These are phyloP conservation scores for Claviceps monticola DNA, from an alignment of 2,329 filamentous ascomycete species.

Conservation along the genomic window DNA sequence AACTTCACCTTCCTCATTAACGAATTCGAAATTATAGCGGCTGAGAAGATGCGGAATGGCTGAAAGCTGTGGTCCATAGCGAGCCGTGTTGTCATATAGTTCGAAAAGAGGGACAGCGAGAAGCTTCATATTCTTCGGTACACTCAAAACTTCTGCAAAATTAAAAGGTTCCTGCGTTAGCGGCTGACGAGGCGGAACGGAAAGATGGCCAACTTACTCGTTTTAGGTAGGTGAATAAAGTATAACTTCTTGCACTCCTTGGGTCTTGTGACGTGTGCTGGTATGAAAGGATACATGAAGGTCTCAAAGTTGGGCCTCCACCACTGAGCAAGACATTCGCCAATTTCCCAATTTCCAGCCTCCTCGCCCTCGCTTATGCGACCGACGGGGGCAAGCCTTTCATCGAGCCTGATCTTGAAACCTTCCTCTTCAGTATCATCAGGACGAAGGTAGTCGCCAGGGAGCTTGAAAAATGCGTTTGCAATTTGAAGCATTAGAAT, in stretches of 20 bases:
- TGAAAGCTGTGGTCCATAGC: slow-evolving; percentile 90
- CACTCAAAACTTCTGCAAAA: slow-evolving; percentile 69
- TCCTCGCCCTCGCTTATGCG: slow-evolving; percentile 76
- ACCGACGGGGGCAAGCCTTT: slow-evolving; percentile 84
- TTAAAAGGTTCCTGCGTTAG: neutral
- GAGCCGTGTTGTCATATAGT: slow-evolving; percentile 89
- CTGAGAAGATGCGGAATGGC: slow-evolving; percentile 92
- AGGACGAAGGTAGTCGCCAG: slow-evolving; percentile 82
- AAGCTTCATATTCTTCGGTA: slow-evolving; percentile 99
- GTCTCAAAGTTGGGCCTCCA: slow-evolving; percentile 99
- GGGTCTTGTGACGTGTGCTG: slow-evolving; percentile 85
- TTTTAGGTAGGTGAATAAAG: slow-evolving; percentile 85
- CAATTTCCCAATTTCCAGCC: slow-evolving; percentile 78
- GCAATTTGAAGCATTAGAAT: slow-evolving; percentile 98
- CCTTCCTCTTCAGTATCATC: slow-evolving; percentile 85
- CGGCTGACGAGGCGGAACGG: neutral
- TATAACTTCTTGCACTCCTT: slow-evolving; percentile 99
- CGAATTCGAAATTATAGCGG: slow-evolving; percentile 93
- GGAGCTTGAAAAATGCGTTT: slow-evolving; percentile 98
- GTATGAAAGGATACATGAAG: slow-evolving; percentile 98
- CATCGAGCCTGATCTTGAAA: slow-evolving; percentile 89
- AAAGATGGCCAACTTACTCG: slow-evolving; percentile 46
- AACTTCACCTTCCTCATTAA: slow-evolving; percentile 82
- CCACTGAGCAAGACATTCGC: slow-evolving; percentile 93
- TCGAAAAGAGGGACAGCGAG: slow-evolving; percentile 94